Base-by-base conservation (phyloP, 1,284 basidiomycete genomes). In the Microbotryum violaceum region DNA sequence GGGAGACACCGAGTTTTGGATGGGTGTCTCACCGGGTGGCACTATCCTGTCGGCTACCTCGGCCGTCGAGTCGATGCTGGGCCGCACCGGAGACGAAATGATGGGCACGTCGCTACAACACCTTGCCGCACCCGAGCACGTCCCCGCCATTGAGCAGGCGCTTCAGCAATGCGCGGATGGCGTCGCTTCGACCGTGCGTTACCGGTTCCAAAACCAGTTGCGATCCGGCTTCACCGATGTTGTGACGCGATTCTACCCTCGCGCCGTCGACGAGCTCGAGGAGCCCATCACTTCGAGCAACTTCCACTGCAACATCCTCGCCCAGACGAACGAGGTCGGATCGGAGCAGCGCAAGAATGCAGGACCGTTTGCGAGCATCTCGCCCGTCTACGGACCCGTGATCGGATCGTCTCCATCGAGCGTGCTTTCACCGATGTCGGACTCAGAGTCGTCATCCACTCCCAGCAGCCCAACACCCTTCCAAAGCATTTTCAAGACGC, bases 1-100 rank as follows among this genome's bases (percentile, higher is more conserved):
- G 31, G 71, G 70, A 29, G 69, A 73, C 31, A 56, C 58, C 47
- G 71, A 73, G 52, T 73, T 66, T 31, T 73, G 69, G 66, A 60
- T 54, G 44, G 72, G 71, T 58, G 12, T 72, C 53, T 59, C 64
- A 29, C 47, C 51, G 33, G 56, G 65, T 31, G 71, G 71, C 16
- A 68, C 68, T 37, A 56, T 70, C 27, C 57, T 73, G 18, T 59
- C 63, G 25, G 61, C 66, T 10, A 71, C 71, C 4, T 50, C 60
- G 10, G 58, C 62, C 1, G 62, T 69, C 12, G 62, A 67, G 48
- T 50, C 45, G 46, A 62, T 73, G 6, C 37, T 66, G 21, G 69
- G 65, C 14, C 61, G 57, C 55, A 48, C 49, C 18, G n/a, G 62
- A 3, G 49, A 58, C 29, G 62, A 62, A n/a, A 45, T 70, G 25